Percentiles rank a stretch among this genome's conserved stretches.
phyloP scores from a whole-genome alignment of 2,329 filamentous ascomycete species.

The Beauveria brongniartii region DNA sequence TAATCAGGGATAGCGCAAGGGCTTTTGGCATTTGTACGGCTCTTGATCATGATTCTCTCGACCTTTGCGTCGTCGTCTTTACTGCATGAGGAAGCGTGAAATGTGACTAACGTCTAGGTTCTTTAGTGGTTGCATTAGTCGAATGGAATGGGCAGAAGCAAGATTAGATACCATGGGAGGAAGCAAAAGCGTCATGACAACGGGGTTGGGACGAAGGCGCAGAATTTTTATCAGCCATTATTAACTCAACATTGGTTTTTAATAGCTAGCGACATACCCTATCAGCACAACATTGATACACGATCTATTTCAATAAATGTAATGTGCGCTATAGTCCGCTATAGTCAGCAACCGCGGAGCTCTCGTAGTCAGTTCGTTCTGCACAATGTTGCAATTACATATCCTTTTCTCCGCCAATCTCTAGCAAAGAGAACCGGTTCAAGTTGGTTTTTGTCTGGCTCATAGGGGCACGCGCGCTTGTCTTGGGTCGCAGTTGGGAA shows the following conservation, averaged over 20 bases:
- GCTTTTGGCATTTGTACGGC: not conserved
- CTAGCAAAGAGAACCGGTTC: conserved; percentile 4
- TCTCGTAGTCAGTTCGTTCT: not conserved
- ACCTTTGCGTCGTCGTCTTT: not conserved
- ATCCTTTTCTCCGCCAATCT: not conserved
- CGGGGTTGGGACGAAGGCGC: not conserved
- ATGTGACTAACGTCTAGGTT: not conserved
- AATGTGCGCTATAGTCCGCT: not conserved
- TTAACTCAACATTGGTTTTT: not conserved
- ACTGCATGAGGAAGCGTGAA: not conserved
- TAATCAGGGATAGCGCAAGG: not conserved
- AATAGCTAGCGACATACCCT: conserved; percentile 1
- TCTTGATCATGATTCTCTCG: not conserved
- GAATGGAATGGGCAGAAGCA: not conserved
- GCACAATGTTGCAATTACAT: not conserved
- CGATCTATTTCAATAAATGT: not conserved
- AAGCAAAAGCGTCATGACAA: not conserved
- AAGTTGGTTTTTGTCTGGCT: not conserved
- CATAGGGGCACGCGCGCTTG: conserved; percentile 22
- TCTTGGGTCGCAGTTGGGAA: conserved; percentile 21
- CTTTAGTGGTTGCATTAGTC: not conserved
- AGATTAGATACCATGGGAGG: conserved; percentile 2
- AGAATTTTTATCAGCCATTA: not conserved
- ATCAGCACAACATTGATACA: conserved; percentile 1
- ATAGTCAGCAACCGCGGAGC: not conserved